Base-by-base conservation (phyloP, 2,329 filamentous ascomycete species). In the Ceratocystis cubensis region DNA sequence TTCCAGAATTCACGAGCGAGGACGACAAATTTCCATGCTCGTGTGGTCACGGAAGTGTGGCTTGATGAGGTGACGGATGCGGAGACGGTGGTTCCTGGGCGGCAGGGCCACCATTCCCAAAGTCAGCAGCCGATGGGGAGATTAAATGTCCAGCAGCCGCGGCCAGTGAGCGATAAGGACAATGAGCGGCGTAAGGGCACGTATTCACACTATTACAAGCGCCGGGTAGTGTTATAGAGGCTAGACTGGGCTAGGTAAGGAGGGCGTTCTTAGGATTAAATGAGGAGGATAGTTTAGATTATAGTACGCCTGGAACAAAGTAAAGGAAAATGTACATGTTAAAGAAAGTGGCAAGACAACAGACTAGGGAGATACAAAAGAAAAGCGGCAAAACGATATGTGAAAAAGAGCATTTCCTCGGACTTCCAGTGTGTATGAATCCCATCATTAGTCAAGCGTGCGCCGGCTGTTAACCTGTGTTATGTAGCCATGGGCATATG, bases 1-100 rank as follows among this genome's bases (percentile, higher is more conserved):
- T 64, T 69, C 59, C 56, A 61, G 46, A 67, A 67, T 25, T 64
- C 68, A 20, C 50, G 56, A 17, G 41, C 53, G 28, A 65, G 69
- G 13, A 63, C 46, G 5, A 68, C 62, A 10, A 30, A 61, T 57
- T 63, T 70, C 44, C 63, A 41, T 17, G 66, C 64, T 13, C 63
- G 64, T 25, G 41, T 68, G 10, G 37, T 68, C 17, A 65, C 61
- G 1, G 59, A 63, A 4, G 64, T 68, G 25, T 68, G 66, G 66
- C 46, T 45, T 2, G 64, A 66, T 3, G 66, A 68, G 7, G 28
- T 33, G 63, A 53, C 63, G 2, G 28, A 53, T 15, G n/a, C 30
- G n/a, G 20, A 50, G 5, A 44, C 46, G 20, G 15, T 37, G 46
- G 37, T 5, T 41, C 37, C 37, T 5, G 37, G 37, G 37, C 10